Conservation (phyloP, 2,329 filamentous ascomycete genomes). For the Cercospora sojina region DNA sequence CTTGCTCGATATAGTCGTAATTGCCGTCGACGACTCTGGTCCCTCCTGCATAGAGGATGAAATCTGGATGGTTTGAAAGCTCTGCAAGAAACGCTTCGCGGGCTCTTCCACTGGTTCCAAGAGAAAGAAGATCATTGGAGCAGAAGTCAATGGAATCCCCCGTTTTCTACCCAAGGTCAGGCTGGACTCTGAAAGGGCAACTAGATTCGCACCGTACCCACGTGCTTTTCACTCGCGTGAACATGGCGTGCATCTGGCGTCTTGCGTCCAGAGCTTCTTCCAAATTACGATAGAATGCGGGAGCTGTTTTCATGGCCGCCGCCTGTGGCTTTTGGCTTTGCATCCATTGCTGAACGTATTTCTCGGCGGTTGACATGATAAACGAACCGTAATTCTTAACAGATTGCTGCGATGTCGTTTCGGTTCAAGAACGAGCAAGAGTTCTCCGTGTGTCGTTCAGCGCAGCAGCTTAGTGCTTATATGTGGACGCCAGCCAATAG, state of each 20-base stretch:
- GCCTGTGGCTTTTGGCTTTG: not conserved
- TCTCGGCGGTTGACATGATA: too few species aligned
- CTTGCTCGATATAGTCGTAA: not conserved
- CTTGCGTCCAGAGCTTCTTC: conserved; percentile 7
- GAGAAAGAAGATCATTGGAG: conserved; percentile 5
- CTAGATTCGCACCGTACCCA: not conserved
- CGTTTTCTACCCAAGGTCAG: not conserved
- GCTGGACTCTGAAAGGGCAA: too few species aligned
- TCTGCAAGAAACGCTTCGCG: conserved; percentile 3
- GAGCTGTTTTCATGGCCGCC: not conserved
- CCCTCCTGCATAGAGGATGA: not conserved
- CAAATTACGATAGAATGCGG: conserved; percentile 9
- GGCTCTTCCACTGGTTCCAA: not conserved
- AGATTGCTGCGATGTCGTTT: too few species aligned
- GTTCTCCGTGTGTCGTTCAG: too few species aligned
- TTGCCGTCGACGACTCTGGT: conserved; percentile 8
- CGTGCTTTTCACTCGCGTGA: not conserved
- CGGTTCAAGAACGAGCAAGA: too few species aligned
- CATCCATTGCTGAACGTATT: not conserved
- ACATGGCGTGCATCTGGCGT: not conserved
- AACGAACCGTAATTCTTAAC: too few species aligned
- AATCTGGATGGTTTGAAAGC: not conserved
- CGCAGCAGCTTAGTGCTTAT: too few species aligned
- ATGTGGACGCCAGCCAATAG: too few species aligned
- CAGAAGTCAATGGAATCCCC: conserved; percentile 6